Percentiles rank a stretch among this genome's conserved stretches.
These are phyloP conservation scores for Aspergillus fructus DNA, from an alignment of 2,329 filamentous ascomycete species.

Conservation along the genomic window DNA sequence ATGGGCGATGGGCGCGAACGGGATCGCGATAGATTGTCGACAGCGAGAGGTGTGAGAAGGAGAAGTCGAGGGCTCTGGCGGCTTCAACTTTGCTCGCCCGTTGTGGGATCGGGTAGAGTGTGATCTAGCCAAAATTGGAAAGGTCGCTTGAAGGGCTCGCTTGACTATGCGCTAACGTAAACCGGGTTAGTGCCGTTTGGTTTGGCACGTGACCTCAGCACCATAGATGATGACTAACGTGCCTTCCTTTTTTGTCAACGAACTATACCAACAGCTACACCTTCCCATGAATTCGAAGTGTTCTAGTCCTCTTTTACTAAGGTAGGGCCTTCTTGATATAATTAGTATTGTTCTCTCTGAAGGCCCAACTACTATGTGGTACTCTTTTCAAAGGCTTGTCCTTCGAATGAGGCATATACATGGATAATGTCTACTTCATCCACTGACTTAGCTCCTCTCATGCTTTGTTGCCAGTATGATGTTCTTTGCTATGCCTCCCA, in stretches of 20 bases:
- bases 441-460: too few species aligned
- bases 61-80: slow-evolving; percentile 33
- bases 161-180: slow-evolving; percentile 27
- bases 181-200: neutral
- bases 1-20: slow-evolving; percentile 46
- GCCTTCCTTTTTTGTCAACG: neutral
- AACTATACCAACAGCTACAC: neutral
- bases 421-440: too few species aligned
- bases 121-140: slow-evolving; percentile 27
- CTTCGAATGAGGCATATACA: too few species aligned
- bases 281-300: too few species aligned
- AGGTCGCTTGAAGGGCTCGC: slow-evolving; percentile 35
- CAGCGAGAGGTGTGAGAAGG: slow-evolving; percentile 38
- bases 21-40: slow-evolving; percentile 43
- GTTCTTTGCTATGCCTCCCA: too few species aligned
- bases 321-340: too few species aligned
- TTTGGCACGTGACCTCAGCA: neutral
- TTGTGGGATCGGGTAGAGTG: slow-evolving; percentile 40
- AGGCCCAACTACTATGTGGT: too few species aligned
- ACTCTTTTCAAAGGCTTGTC: too few species aligned
- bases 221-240: neutral
- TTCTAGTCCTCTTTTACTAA: too few species aligned
- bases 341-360: too few species aligned
- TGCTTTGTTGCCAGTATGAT: too few species aligned
- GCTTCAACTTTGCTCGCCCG: slow-evolving; percentile 34